These are phyloP conservation scores for Claviceps paspali DNA, from an alignment of 2,329 filamentous ascomycete species.

Conservation along the genomic window DNA sequence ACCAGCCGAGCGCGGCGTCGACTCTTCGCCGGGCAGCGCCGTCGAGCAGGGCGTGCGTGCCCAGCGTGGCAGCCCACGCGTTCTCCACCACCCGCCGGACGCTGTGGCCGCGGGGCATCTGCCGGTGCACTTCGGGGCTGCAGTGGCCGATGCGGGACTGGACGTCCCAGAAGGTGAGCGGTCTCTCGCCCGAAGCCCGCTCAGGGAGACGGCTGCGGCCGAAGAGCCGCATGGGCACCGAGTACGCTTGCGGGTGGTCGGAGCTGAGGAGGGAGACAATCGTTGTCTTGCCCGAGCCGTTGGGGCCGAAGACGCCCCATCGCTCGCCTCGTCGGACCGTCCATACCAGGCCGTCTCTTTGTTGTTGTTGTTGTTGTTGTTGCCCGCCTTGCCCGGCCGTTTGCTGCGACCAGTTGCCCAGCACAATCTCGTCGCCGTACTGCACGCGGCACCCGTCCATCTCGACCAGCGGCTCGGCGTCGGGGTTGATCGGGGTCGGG, in stretches of 20 bases:
- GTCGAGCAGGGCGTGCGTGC: slow-evolving; percentile 51
- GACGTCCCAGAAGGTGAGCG: slow-evolving; percentile 84
- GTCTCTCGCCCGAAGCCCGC: slow-evolving; percentile 37
- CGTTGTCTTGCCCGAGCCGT: slow-evolving; percentile 92
- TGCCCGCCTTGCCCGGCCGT: slow-evolving; percentile 15
- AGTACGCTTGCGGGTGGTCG: slow-evolving; percentile 90
- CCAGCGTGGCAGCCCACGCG: slow-evolving; percentile 82
- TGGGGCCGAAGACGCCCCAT: slow-evolving; percentile 87
- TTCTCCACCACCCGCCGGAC: slow-evolving; percentile 65
- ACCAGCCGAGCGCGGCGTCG: slow-evolving; percentile 58
- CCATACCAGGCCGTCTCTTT: slow-evolving; percentile 58
- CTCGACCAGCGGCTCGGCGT: slow-evolving; percentile 61
- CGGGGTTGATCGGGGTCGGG: slow-evolving; percentile 11
- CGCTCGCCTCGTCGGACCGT: slow-evolving; percentile 68
- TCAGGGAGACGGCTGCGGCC: slow-evolving; percentile 66
- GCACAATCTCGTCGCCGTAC: slow-evolving; percentile 61
- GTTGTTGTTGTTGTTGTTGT: slow-evolving; percentile 21
- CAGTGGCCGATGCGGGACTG: slow-evolving; percentile 84
- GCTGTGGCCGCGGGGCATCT: slow-evolving; percentile 68
- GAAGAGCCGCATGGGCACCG: slow-evolving; percentile 74
- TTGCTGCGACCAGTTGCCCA: slow-evolving; percentile 68
- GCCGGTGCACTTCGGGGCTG: slow-evolving; percentile 83
- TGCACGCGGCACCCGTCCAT: slow-evolving; percentile 74
- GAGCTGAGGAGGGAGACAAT: slow-evolving; percentile 84
- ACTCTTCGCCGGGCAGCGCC: slow-evolving; percentile 42